Conservation (phyloP, 129 eudicot genomes). For the Oenanthe sinensis region DNA sequence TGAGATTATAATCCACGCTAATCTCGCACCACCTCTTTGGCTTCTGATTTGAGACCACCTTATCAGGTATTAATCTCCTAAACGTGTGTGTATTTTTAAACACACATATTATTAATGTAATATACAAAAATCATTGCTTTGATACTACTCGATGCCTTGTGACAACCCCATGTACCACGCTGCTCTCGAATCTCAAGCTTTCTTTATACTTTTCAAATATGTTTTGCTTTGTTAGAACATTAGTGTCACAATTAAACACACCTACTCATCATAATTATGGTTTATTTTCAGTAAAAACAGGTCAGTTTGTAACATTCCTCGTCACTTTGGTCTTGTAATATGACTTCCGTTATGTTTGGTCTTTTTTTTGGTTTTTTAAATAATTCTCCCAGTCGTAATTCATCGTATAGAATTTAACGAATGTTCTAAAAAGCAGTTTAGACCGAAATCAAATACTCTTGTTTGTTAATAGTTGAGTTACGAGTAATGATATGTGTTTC, state of each 20-base stretch:
- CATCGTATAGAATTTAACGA: no score
- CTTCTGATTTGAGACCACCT: constrained; percentile 21
- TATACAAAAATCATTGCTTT: constrained; percentile 25
- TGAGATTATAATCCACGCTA: constrained; percentile 13
- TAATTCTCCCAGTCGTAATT: no score
- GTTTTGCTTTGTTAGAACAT: not conserved
- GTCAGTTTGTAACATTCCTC: not conserved
- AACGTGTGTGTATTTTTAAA: no score
- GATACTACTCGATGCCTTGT: constrained; percentile 37
- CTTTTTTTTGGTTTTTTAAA: no score
- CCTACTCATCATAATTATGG: not conserved
- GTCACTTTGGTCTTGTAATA: not conserved
- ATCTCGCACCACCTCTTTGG: constrained; percentile 5
- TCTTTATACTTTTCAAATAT: constrained; percentile 14
- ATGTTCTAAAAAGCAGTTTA: no score
- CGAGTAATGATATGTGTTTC: no score
- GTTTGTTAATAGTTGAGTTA: no score
- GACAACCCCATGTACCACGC: constrained; percentile 29
- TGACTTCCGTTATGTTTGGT: no score
- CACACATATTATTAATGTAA: no score
- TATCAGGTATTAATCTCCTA: constrained; percentile 28
- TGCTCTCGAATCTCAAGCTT: constrained; percentile 43
- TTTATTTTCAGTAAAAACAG: not conserved
- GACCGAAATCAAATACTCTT: no score
- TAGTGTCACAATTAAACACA: constrained; percentile 18